Percentiles rank a stretch among this genome's conserved stretches.
Evolutionary conservation across 352 stramenopile species (phyloP).

Genomic region (Phytophthora cactorum): DNA sequence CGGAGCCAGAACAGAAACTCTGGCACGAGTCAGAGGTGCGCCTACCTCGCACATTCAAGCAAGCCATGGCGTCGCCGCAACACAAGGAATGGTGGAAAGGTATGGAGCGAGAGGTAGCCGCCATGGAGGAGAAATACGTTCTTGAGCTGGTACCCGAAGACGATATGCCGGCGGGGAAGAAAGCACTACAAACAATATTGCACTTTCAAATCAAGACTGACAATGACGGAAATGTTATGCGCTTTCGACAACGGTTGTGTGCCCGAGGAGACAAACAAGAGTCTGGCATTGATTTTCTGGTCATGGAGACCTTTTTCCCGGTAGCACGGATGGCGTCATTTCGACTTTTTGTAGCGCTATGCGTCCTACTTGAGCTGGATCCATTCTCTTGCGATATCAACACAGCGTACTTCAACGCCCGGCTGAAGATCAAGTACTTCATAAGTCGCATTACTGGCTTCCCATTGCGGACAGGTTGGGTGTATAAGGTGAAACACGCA

Average conservation of each 20-base stretch:
- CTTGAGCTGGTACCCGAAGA: constrained; percentile 1
- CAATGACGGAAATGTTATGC: constrained; percentile 8
- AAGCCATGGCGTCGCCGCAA: not conserved
- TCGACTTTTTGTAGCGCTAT: constrained; percentile 6
- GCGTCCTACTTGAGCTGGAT: constrained; percentile 3
- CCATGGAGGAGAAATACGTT: constrained; percentile 15
- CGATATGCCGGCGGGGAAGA: not conserved
- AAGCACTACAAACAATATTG: constrained; percentile 1
- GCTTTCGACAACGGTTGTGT: constrained; percentile 6
- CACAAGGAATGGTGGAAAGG: constrained; percentile 8
- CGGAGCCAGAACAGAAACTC: not conserved
- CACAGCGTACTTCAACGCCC: too few relatives aligned
- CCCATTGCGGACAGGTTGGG: too few relatives aligned
- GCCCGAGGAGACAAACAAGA: constrained; percentile 9
- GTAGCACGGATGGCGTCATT: constrained; percentile 15
- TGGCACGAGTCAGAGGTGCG: constrained; percentile 9
- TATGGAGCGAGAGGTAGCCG: constrained; percentile 9
- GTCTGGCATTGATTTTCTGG: not conserved
- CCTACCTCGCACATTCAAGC: constrained; percentile 1
- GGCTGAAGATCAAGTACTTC: too few relatives aligned
- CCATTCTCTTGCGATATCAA: too few relatives aligned
- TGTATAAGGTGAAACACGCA: too few relatives aligned
- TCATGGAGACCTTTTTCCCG: constrained; percentile 1
- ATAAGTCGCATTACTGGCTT: too few relatives aligned
- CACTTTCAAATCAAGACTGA: constrained; percentile 14